phyloP scores from a whole-genome alignment of 1,284 basidiomycete genomes.

The Rugosomyces carneus region DNA sequence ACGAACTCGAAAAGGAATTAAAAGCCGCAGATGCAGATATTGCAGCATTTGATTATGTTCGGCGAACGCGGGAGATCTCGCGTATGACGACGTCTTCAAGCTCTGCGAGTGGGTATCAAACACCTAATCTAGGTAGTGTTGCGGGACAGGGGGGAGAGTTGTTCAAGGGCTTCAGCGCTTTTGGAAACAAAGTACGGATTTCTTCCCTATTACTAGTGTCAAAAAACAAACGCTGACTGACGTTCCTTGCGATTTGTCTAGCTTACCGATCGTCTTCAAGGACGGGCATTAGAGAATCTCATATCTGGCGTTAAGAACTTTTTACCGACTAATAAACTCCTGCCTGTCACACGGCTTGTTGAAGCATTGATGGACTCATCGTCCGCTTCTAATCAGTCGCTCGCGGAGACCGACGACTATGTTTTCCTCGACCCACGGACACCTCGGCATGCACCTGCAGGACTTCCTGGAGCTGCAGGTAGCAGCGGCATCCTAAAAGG shows the following conservation, averaged over 20 bases:
- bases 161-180: slow-evolving; percentile 87
- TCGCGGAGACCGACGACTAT: slow-evolving; percentile 96
- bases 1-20: slow-evolving; percentile 84
- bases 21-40: slow-evolving; percentile 75
- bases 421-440: slow-evolving; percentile 90
- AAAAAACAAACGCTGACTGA: not conserved
- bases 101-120: slow-evolving; percentile 55
- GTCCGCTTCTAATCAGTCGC: slow-evolving; percentile 84
- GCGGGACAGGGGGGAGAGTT: slow-evolving; percentile 70
- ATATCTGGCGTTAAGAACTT: slow-evolving; percentile 99
- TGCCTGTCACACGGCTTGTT: slow-evolving; percentile 87
- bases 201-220: not conserved
- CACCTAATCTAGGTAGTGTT: slow-evolving; percentile 64
- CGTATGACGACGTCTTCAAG: slow-evolving; percentile 78
- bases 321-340: slow-evolving; percentile 90
- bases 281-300: slow-evolving; percentile 91
- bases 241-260: slow-evolving; percentile 23
- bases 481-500: slow-evolving; percentile 43
- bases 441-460: slow-evolving; percentile 49
- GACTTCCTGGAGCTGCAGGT: slow-evolving; percentile 43
- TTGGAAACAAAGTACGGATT: slow-evolving; percentile 77
- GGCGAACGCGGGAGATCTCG: slow-evolving; percentile 87
- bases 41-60: slow-evolving; percentile 90
- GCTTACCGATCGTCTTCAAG: slow-evolving; percentile 91
- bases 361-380: slow-evolving; percentile 98